phyloP scores from a whole-genome alignment of 1,284 basidiomycete species.

The Ganoderma sinense region DNA sequence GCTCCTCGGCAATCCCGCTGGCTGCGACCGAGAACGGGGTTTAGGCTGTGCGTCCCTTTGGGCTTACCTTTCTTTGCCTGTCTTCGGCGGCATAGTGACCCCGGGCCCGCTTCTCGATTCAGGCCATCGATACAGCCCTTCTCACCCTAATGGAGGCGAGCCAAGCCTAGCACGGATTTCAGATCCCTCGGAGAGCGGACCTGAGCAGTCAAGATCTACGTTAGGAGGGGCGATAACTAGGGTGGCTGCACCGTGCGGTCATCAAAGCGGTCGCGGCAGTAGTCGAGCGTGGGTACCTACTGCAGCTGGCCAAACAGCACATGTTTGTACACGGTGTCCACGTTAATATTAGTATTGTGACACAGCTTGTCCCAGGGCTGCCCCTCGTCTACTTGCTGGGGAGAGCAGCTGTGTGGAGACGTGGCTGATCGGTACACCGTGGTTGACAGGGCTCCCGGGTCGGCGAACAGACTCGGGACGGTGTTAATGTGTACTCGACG shows the following conservation, averaged over 20 bases:
- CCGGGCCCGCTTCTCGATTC: slow-evolving; percentile 24
- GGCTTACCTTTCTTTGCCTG: slow-evolving; percentile 14
- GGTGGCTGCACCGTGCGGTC: background rate
- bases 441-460: too few species aligned
- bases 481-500: slow-evolving; percentile 1
- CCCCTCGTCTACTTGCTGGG: too few species aligned
- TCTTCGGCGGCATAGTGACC: slow-evolving; percentile 5
- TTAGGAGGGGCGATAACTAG: slow-evolving; percentile 2
- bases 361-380: too few species aligned
- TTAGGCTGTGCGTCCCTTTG: slow-evolving; percentile 19
- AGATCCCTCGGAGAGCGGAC: slow-evolving; percentile 17
- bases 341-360: too few species aligned
- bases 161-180: background rate
- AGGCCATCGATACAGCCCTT: slow-evolving; percentile 24
- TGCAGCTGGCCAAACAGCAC: slow-evolving; percentile 11
- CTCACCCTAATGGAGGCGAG: slow-evolving; percentile 4
- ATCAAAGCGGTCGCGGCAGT: slow-evolving; percentile 6
- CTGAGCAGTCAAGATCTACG: slow-evolving; percentile 11
- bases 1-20: slow-evolving; percentile 12
- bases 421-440: too few species aligned
- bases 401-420: background rate
- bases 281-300: slow-evolving; percentile 4
- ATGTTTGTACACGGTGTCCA: slow-evolving; percentile 27
- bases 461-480: background rate
- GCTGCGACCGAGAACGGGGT: background rate